Conservation (phyloP, 1,139 yeast species). For the Hyphopichia khmerensis region DNA sequence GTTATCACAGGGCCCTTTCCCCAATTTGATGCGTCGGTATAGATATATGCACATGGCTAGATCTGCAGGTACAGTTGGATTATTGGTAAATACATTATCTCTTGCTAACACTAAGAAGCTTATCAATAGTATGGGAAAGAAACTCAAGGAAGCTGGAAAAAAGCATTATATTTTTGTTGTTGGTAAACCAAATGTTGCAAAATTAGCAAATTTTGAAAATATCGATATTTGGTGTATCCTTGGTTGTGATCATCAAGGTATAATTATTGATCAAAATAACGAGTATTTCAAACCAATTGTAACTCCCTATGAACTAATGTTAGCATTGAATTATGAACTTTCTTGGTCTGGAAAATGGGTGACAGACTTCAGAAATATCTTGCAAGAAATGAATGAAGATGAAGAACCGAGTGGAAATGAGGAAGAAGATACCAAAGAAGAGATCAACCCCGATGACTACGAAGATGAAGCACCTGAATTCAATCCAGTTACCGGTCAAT, state of each 20-base stretch:
- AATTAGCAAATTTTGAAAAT: conserved; percentile 89
- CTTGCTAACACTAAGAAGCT: conserved; percentile 66
- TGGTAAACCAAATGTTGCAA: conserved; percentile 98
- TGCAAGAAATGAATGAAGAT: conserved; percentile 26
- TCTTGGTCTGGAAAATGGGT: conserved; percentile 95
- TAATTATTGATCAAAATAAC: conserved; percentile 69
- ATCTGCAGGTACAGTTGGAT: conserved; percentile 88
- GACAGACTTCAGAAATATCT: conserved; percentile 64
- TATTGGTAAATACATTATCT: conserved; percentile 85
- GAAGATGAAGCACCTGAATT: conserved; percentile 79
- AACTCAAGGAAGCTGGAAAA: conserved; percentile 75
- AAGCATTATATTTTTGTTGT: conserved; percentile 93
- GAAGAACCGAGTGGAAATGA: conserved; percentile 18
- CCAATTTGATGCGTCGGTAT: conserved; percentile 80
- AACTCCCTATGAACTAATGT: conserved; percentile 85
- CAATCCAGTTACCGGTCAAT: conserved; percentile 83
- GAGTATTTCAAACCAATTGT: conserved; percentile 90
- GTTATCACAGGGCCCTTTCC: conserved; percentile 57
- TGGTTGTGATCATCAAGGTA: conserved; percentile 95
- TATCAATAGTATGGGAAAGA: conserved; percentile 56
- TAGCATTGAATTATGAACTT: conserved; percentile 74
- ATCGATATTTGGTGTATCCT: conserved; percentile 91
- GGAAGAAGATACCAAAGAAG: conserved; percentile 17
- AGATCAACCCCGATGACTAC: conserved; percentile 19
- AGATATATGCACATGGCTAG: conserved; percentile 85